Percentiles rank a stretch among this genome's conserved stretches.
Evolutionary conservation across 1,284 basidiomycete genomes (phyloP).

Genomic region (Ustilago tritici): DNA sequence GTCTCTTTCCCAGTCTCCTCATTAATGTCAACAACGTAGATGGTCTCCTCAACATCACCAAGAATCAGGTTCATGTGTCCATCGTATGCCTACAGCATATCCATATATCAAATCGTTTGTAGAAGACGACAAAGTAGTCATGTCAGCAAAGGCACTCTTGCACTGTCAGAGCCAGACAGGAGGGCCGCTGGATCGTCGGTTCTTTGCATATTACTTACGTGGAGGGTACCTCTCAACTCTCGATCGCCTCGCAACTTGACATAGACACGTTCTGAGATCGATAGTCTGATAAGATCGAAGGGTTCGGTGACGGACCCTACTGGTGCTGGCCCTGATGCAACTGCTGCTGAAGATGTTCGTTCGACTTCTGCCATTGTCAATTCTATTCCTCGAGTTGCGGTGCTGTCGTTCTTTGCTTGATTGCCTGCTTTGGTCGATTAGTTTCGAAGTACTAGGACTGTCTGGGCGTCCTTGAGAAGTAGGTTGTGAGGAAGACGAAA

Average conservation of each 20-base stretch:
- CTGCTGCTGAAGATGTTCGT: conserved; percentile 25
- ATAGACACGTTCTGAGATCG: conserved; percentile 93
- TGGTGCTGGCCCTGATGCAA: conserved; percentile 21
- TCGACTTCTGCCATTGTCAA: conserved; percentile 43
- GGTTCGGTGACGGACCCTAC: conserved; percentile 80
- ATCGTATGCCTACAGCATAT: conserved; percentile 80
- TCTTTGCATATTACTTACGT: conserved; percentile 70
- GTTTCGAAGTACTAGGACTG: too few relatives aligned
- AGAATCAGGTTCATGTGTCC: conserved; percentile 99
- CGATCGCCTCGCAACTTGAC: conserved; percentile 96
- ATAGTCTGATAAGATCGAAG: conserved; percentile 96
- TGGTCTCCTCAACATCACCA: conserved; percentile 90
- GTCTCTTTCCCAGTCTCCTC: conserved; percentile 71
- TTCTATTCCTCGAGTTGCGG: neutral
- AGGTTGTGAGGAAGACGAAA: too few relatives aligned
- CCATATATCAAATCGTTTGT: neutral
- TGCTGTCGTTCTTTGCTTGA: neutral
- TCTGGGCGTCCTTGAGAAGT: too few relatives aligned
- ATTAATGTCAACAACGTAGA: conserved; percentile 67
- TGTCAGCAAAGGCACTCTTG: neutral
- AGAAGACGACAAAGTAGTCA: neutral
- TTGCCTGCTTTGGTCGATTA: neutral
- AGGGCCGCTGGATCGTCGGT: neutral
- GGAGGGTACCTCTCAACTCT: conserved; percentile 89
- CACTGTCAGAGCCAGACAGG: neutral